Percentiles rank a stretch among this genome's conserved stretches.
Conservation (phyloP, 2,329 filamentous ascomycete species). For the Ambrosiella cleistominuta region DNA sequence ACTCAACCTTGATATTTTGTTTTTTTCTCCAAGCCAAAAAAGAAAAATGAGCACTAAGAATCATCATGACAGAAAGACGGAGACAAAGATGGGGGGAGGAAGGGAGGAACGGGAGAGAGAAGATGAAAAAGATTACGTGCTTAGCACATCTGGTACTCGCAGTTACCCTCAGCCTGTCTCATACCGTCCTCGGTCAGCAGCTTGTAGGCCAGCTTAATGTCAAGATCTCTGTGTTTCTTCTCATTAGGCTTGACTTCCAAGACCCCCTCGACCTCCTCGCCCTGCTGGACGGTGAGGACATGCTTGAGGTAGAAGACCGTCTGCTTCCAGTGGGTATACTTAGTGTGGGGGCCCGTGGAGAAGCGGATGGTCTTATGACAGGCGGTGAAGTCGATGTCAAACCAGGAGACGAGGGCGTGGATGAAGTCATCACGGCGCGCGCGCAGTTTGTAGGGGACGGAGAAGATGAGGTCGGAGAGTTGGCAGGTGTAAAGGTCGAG, state of each 20-base stretch:
- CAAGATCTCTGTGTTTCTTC: constrained; percentile 87
- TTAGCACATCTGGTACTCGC: constrained; percentile 67
- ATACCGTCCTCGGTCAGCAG: constrained; percentile 59
- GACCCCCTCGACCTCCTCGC: constrained; percentile 57
- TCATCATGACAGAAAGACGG: background rate
- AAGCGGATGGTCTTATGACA: constrained; percentile 98
- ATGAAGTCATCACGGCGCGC: constrained; percentile 83
- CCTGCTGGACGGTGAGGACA: constrained; percentile 76
- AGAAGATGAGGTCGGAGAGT: constrained; percentile 68
- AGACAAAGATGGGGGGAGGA: background rate
- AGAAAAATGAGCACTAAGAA: background rate
- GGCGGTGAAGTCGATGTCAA: constrained; percentile 95
- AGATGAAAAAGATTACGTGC: background rate
- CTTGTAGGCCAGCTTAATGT: constrained; percentile 73
- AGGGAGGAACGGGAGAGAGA: constrained; percentile 4
- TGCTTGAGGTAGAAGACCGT: constrained; percentile 96
- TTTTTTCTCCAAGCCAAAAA: background rate
- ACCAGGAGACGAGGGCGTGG: constrained; percentile 94
- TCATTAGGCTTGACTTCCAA: constrained; percentile 76
- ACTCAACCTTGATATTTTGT: background rate
- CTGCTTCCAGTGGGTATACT: constrained; percentile 99
- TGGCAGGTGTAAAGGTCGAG: constrained; percentile 89
- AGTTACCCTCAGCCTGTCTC: constrained; percentile 49
- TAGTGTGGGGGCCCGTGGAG: constrained; percentile 92
- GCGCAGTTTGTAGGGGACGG: constrained; percentile 55